Evolutionary conservation across 768 basidiomycete species (phyloP), one percentile per base, ranked within the genome.

Genomic region (Mycena kentingensis): DNA sequence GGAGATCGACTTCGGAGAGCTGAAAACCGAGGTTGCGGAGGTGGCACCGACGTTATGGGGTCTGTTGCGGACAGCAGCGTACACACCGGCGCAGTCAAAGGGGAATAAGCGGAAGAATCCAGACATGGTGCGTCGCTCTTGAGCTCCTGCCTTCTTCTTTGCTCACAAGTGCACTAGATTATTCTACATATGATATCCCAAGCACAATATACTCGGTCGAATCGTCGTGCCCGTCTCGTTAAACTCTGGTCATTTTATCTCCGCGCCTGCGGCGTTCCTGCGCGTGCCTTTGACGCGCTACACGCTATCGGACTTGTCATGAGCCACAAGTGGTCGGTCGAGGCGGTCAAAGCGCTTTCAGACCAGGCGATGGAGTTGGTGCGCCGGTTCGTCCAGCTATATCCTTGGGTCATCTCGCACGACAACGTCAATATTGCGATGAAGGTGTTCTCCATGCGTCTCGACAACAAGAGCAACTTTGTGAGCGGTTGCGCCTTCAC

Each of bases 391-490:
- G 53, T 64, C 19, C 52, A 58, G 7, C 29, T 43, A 7, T 18
- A 29, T 13, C 64, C 55, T 10, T 63, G 53, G 52, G 26, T 41
- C 15, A 49, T n/a, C n/a, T n/a, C n/a, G n/a, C n/a, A n/a, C n/a
- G n/a, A n/a, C n/a, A n/a, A n/a, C n/a, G n/a, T n/a, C 36, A 54
- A 64, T 32, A 27, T 66, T 5, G 52, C 62, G 11, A 39, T 63
- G 16, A 48, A 49, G 16, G 64, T 63, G 2, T 66, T 62, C 41
- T 63, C 58, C 7, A 62, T 65, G 47, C 49, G 56, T 6, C 31
- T 63, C 1, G n/a, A 63, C 27, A 63, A 66, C 41, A 54, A 66
- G 38, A 62, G 58, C 18, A 57, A 63, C n/a, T n/a, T n/a, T n/a
- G n/a, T n/a, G n/a, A 64, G 55, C 53, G 65, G 64, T 0, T 57